Evolutionary conservation across 371 early-diverging fungal species (phyloP), one percentile per base, ranked within the genome.

Genomic region (Mortierella sp.): DNA sequence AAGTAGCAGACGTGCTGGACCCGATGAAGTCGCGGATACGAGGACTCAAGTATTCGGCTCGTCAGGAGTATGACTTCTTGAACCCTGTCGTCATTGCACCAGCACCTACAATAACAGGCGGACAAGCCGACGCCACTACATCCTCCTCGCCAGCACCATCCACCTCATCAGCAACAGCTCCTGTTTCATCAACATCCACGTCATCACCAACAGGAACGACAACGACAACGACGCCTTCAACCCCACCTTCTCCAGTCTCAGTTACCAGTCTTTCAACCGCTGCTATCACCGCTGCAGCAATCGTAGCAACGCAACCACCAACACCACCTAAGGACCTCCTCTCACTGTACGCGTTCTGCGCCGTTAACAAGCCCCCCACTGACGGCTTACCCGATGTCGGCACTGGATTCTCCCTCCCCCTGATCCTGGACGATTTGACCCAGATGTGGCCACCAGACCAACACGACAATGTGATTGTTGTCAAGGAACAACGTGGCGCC

Each of bases 391-490:
- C 88, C 13, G 89, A 93, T 13, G 65, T 91, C 48, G 93, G 92
- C 0, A 87, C 86, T 8, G 89, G 90, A 8, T 92, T 88, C 68
- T 83, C 91, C 0, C 80, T 93, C 8, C 94, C 96, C 11, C 75
- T 96, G 5, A 93, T 95, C 68, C 75, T 96, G 28, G 96, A 96
- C 76, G 96, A 96, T 78, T 92, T 94, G 84, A 93, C 91, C 11
- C 89, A 90, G 13, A 94, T 95, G 94, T 96, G 96, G 96, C 95
- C 95, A 10, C 45, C 81, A 16, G 94, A 95, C 19, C 96, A 96
- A 75, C 95, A 94, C 60, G 95, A 95, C 74, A 94, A 95, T 78
- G 94, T 96, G 72, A 94, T 96, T 76, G 95, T 94, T 70, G 95
- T 96, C 68, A 92, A 91, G 73, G 91, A 92, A 48, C 91, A 90